phyloP scores from a whole-genome alignment of 2,329 filamentous ascomycete species.

The Metarhizium anisopliae region DNA sequence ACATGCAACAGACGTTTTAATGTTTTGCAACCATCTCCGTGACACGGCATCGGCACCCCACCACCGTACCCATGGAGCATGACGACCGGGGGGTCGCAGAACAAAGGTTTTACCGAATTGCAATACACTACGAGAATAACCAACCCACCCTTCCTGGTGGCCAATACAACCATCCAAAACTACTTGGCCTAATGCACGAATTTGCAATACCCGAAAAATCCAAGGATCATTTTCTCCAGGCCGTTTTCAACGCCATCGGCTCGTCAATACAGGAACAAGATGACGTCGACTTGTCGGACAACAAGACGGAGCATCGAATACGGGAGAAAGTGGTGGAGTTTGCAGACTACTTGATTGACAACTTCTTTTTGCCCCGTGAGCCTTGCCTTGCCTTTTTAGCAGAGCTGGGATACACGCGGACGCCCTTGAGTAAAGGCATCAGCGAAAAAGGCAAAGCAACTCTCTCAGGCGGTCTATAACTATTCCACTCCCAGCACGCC shows the following conservation, averaged over 20 bases:
- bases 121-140: too few relatives aligned
- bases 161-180: background rate
- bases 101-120: too few relatives aligned
- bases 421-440: background rate
- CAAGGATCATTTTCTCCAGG: constrained; percentile 1
- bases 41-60: too few relatives aligned
- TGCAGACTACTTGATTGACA: constrained; percentile 6
- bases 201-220: background rate
- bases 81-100: too few relatives aligned
- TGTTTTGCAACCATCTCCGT: too few relatives aligned
- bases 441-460: constrained; percentile 1
- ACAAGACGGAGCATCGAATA: background rate
- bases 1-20: too few relatives aligned
- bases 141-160: background rate
- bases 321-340: background rate
- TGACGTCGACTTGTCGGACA: background rate
- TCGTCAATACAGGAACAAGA: background rate
- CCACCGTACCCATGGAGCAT: too few relatives aligned
- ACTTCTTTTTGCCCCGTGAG: constrained; percentile 7
- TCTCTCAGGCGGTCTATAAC: background rate
- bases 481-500: background rate
- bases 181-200: background rate
- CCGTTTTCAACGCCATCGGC: background rate
- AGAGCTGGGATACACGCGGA: background rate
- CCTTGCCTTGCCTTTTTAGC: background rate